Conservation (phyloP, 1,284 basidiomycete species). For the Irpex sp. region DNA sequence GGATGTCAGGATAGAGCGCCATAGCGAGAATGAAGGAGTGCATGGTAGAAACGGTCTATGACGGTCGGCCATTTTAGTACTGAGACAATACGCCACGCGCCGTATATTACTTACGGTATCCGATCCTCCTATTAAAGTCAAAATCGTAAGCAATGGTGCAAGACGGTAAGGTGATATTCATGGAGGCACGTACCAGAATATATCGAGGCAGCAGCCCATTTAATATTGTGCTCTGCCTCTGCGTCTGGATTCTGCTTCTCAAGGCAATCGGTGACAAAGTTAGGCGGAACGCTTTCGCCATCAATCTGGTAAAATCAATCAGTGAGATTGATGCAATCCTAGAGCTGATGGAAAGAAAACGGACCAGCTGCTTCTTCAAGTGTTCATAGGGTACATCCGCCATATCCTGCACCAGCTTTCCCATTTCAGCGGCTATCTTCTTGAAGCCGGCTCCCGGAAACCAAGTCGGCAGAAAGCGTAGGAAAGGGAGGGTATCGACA, state of each 20-base stretch:
- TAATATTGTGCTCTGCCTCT: slow-evolving; percentile 2
- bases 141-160: background rate
- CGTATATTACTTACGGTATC: slow-evolving; percentile 4
- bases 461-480: slow-evolving; percentile 17
- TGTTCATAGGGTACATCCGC: background rate
- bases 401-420: background rate
- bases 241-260: background rate
- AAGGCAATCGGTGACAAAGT: background rate
- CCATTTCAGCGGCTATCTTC: slow-evolving; percentile 7
- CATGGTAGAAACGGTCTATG: slow-evolving; percentile 17
- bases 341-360: background rate
- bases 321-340: background rate
- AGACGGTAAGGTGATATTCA: background rate
- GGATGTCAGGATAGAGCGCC: slow-evolving; percentile 27
- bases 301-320: background rate
- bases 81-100: background rate
- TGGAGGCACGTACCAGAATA: background rate
- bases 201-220: slow-evolving; percentile 1
- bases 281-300: background rate
- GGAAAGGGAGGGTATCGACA: slow-evolving; percentile 4
- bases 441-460: slow-evolving; percentile 18
- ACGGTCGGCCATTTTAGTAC: background rate
- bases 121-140: background rate
- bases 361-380: background rate
- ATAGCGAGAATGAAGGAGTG: slow-evolving; percentile 25